Conservation (phyloP, 495 filamentous ascomycete species). For the Glonium stellatum region DNA sequence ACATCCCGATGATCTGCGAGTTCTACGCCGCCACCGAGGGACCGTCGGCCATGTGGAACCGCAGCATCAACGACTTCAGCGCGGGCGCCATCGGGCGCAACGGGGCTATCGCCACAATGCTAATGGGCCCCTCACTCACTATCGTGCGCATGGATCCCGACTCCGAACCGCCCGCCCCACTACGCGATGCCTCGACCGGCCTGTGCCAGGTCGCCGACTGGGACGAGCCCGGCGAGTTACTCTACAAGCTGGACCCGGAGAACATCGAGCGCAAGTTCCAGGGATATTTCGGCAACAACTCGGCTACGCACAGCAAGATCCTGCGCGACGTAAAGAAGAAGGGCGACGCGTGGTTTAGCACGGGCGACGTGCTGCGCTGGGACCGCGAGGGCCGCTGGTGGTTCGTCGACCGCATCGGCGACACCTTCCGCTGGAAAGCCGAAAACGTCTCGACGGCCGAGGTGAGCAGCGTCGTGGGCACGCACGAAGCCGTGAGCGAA, state of each 20-base stretch:
- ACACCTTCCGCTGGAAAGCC: constrained; percentile 37
- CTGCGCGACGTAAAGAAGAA: constrained; percentile 68
- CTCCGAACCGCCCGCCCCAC: constrained; percentile 60
- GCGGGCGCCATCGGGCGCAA: constrained; percentile 77
- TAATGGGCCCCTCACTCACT: constrained; percentile 46
- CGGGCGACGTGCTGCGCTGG: constrained; percentile 72
- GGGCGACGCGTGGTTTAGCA: constrained; percentile 81
- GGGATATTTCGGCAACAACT: constrained; percentile 75
- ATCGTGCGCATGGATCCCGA: constrained; percentile 61
- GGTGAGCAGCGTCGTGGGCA: constrained; percentile 65
- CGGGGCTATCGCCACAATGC: constrained; percentile 52
- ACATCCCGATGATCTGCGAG: constrained; percentile 70
- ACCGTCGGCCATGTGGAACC: constrained; percentile 63
- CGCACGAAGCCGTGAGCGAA: constrained; percentile 61
- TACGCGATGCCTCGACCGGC: constrained; percentile 63
- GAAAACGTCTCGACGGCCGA: constrained; percentile 74
- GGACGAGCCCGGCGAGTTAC: constrained; percentile 71
- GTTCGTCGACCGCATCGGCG: constrained; percentile 63
- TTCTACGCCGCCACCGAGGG: constrained; percentile 92
- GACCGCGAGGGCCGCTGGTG: constrained; percentile 68
- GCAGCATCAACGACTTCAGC: constrained; percentile 64
- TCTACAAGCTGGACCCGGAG: constrained; percentile 62
- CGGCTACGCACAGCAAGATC: constrained; percentile 72
- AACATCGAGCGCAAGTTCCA: constrained; percentile 65
- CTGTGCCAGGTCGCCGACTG: constrained; percentile 55